Percentiles rank a stretch among this genome's conserved stretches.
Conservation (phyloP, 441 rosid species). For the Aquilaria agallochum region DNA sequence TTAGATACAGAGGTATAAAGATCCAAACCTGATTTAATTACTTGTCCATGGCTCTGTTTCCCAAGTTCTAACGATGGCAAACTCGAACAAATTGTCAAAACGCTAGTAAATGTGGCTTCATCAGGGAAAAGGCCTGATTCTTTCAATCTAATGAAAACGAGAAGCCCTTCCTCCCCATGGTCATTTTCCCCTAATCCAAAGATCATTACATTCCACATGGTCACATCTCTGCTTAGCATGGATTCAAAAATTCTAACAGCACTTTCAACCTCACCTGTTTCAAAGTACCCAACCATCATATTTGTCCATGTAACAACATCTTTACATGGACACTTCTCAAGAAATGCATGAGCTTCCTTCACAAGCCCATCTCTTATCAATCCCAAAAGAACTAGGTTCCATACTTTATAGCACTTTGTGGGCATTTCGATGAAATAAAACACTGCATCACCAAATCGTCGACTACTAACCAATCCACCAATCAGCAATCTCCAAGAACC, state of each 20-base stretch:
- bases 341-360: slow-evolving; percentile 28
- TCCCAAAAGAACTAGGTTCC: slow-evolving; percentile 29
- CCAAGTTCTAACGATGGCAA: slow-evolving; percentile 29
- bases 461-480: slow-evolving; percentile 21
- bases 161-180: slow-evolving; percentile 34
- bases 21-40: slow-evolving; percentile 23
- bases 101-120: slow-evolving; percentile 36
- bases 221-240: slow-evolving; percentile 21
- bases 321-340: slow-evolving; percentile 29
- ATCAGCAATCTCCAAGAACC: slow-evolving; percentile 33
- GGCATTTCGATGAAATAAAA: slow-evolving; percentile 30
- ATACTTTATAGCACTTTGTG: slow-evolving; percentile 31
- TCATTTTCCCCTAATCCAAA: slow-evolving; percentile 38
- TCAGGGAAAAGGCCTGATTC: slow-evolving; percentile 23
- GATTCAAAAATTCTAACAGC: slow-evolving; percentile 24
- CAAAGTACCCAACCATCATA: slow-evolving; percentile 35
- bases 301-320: slow-evolving; percentile 37
- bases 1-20: slow-evolving; percentile 27
- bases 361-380: slow-evolving; percentile 25
- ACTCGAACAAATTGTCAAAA: slow-evolving; percentile 34
- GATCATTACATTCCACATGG: slow-evolving; percentile 38
- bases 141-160: slow-evolving; percentile 30
- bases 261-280: slow-evolving; percentile 23
- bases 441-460: slow-evolving; percentile 23
- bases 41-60: slow-evolving; percentile 26